These are phyloP conservation scores for Raffaelea arxii DNA, from an alignment of 2,329 filamentous ascomycete species.

Conservation along the genomic window DNA sequence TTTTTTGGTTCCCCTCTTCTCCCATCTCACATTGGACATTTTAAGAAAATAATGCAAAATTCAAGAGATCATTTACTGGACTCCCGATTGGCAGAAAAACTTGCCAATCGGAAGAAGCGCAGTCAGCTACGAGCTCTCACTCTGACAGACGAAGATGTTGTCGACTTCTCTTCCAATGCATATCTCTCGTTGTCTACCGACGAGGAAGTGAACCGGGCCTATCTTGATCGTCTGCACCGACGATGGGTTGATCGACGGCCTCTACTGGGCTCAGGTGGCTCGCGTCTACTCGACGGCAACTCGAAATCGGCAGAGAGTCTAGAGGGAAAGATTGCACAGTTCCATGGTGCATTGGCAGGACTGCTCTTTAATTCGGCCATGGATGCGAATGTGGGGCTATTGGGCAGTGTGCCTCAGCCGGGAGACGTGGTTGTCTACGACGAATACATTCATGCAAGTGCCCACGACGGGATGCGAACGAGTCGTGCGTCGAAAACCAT, in stretches of 20 bases:
- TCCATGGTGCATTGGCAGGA: conserved; percentile 34
- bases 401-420: conserved; percentile 48
- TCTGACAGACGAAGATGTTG: neutral
- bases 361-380: conserved; percentile 51
- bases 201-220: neutral
- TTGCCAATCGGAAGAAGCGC: neutral
- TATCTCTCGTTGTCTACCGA: conserved; percentile 54
- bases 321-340: conserved; percentile 35
- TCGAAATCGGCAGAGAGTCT: conserved; percentile 16
- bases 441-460: conserved; percentile 66
- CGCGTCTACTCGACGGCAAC: neutral
- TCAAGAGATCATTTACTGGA: too few relatives aligned
- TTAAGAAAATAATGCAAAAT: too few relatives aligned
- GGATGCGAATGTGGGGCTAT: conserved; percentile 56
- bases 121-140: conserved; percentile 3
- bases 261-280: conserved; percentile 13
- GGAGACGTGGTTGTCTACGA: conserved; percentile 62
- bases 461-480: conserved; percentile 65
- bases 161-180: conserved; percentile 68
- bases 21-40: too few relatives aligned
- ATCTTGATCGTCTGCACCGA: conserved; percentile 29
- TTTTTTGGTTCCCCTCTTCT: too few relatives aligned
- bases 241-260: conserved; percentile 36
- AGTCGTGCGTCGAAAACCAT: conserved; percentile 39
- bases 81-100: neutral